phyloP scores from a whole-genome alignment of 768 basidiomycete genomes.

The Russula compacta region DNA sequence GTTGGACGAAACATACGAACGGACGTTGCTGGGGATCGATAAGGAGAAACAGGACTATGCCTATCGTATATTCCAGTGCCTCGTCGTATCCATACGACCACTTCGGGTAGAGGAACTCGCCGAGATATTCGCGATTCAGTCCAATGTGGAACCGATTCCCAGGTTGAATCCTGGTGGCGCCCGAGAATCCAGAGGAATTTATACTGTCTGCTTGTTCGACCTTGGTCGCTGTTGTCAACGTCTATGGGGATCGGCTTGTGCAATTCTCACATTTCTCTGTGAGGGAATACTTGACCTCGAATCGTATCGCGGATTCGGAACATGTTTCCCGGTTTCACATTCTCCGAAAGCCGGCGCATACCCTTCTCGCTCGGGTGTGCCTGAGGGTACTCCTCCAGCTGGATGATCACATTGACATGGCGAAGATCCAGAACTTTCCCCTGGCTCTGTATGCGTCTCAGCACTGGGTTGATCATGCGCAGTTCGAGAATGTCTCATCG shows the following conservation, averaged over 20 bases:
- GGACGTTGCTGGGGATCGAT: not conserved
- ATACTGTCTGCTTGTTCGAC: not conserved
- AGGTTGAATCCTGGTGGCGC: not conserved
- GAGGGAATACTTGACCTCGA: not conserved
- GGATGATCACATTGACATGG: no score
- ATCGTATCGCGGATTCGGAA: no score
- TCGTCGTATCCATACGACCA: no score
- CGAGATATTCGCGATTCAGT: not conserved
- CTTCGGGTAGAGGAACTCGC: not conserved
- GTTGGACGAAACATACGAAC: not conserved
- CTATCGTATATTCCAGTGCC: no score
- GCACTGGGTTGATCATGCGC: not conserved
- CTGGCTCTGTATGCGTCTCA: not conserved
- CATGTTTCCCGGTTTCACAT: no score
- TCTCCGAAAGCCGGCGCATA: no score
- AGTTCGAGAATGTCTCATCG: not conserved
- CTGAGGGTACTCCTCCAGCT: no score
- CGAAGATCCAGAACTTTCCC: no score
- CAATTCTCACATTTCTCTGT: not conserved
- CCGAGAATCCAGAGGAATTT: not conserved
- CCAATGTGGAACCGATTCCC: not conserved
- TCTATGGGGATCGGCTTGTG: not conserved
- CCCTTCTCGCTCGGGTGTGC: no score
- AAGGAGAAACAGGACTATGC: not conserved
- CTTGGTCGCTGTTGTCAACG: not conserved